Percentiles rank a stretch among this genome's conserved stretches.
Conservation (phyloP, 2,329 filamentous ascomycete genomes). For the Ophidiomyces ophidiicola region DNA sequence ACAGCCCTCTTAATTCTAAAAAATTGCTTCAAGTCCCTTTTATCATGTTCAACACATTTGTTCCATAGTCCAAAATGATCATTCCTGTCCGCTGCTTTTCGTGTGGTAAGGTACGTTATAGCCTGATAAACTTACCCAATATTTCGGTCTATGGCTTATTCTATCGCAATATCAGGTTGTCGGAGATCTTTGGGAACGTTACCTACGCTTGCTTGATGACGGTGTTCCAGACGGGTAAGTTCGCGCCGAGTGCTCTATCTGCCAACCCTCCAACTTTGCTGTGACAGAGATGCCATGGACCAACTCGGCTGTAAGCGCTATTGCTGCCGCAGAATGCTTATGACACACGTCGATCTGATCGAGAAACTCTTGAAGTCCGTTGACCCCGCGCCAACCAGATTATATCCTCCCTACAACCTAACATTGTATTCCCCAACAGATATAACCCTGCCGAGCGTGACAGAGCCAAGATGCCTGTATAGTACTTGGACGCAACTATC, state of each 20-base stretch:
- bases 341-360: slow-evolving; percentile 97
- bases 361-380: slow-evolving; percentile 90
- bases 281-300: slow-evolving; percentile 80
- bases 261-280: background rate
- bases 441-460: slow-evolving; percentile 41
- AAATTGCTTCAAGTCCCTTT: too few species aligned
- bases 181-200: slow-evolving; percentile 94
- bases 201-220: slow-evolving; percentile 76
- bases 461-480: slow-evolving; percentile 27
- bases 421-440: slow-evolving; percentile 20
- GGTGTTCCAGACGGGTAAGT: slow-evolving; percentile 60
- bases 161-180: slow-evolving; percentile 55
- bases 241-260: background rate
- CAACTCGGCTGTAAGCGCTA: slow-evolving; percentile 86
- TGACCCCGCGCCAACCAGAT: background rate
- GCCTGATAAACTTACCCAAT: background rate
- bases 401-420: slow-evolving; percentile 6
- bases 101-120: slow-evolving; percentile 72
- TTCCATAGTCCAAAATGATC: slow-evolving; percentile 85
- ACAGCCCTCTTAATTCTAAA: too few species aligned
- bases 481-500: slow-evolving; percentile 12
- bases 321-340: slow-evolving; percentile 98
- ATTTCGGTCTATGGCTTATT: slow-evolving; percentile 2
- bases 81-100: slow-evolving; percentile 98
- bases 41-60: slow-evolving; percentile 5